Percentiles rank a stretch among this genome's conserved stretches.
Evolutionary conservation across 495 filamentous ascomycete species (phyloP).

Genomic region (Daldinia bambusicola): DNA sequence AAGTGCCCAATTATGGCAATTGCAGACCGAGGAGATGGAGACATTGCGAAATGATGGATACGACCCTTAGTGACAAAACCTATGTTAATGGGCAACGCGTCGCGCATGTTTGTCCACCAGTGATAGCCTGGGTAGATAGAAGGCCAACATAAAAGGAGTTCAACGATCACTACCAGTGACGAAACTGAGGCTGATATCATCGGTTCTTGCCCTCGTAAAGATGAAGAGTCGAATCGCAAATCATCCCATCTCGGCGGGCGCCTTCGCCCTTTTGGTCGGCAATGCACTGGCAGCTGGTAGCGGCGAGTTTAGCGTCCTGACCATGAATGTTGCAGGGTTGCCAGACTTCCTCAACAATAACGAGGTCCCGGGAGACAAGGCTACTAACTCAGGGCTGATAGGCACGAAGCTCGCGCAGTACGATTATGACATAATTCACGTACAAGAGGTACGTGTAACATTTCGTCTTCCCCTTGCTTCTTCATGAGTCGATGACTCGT

Average conservation of each 20-base stretch:
- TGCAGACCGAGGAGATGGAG: constrained; percentile 34
- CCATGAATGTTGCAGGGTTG: constrained; percentile 70
- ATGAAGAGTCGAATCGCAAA: constrained; percentile 32
- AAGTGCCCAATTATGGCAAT: constrained; percentile 39
- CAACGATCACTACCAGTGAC: constrained; percentile 1
- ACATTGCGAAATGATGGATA: constrained; percentile 30
- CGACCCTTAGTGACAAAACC: constrained; percentile 13
- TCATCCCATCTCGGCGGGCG: constrained; percentile 24
- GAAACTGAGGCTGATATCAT: neutral
- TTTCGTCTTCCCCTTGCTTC: neutral
- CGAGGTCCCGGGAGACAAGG: constrained; percentile 64
- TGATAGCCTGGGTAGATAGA: constrained; percentile 9
- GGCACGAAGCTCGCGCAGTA: constrained; percentile 62
- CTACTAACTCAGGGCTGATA: constrained; percentile 58
- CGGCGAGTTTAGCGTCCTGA: constrained; percentile 62
- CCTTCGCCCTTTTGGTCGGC: constrained; percentile 7
- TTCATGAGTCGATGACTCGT: constrained; percentile 18
- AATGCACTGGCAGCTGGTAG: constrained; percentile 35
- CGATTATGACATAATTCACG: constrained; percentile 67
- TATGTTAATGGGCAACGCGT: constrained; percentile 10
- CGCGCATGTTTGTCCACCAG: constrained; percentile 12
- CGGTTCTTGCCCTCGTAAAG: constrained; percentile 19
- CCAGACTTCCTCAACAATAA: constrained; percentile 64
- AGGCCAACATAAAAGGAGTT: constrained; percentile 23
- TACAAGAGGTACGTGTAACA: constrained; percentile 63